These are phyloP conservation scores for Gynochthodes officinalis DNA, from an alignment of 257 asterid species.

Conservation along the genomic window DNA sequence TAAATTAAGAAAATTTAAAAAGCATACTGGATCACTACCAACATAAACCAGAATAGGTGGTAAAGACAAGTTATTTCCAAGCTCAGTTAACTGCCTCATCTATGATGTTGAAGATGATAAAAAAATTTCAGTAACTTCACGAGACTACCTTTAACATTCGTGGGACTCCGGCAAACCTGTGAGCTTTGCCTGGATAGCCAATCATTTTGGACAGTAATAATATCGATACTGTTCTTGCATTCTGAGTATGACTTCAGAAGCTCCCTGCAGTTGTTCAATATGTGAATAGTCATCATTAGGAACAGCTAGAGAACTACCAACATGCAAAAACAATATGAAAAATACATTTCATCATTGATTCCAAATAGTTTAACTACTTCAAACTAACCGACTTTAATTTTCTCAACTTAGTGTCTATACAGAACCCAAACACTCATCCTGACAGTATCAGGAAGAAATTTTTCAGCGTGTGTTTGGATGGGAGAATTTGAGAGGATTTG, in stretches of 20 bases:
- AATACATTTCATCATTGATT: neutral
- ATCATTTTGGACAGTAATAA: conserved; percentile 65
- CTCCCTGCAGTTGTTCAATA: conserved; percentile 44
- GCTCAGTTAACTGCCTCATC: neutral
- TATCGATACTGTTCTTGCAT: conserved; percentile 66
- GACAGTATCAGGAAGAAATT: neutral
- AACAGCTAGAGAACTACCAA: conserved; percentile 2
- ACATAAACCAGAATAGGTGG: neutral
- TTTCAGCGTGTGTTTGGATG: neutral
- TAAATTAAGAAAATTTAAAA: neutral
- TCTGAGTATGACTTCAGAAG: conserved; percentile 79
- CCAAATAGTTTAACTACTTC: neutral
- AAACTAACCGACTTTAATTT: neutral
- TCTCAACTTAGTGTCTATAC: neutral
- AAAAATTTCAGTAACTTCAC: neutral
- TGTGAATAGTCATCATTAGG: conserved; percentile 11
- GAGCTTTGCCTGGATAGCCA: conserved; percentile 80
- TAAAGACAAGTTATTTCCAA: neutral
- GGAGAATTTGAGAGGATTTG: neutral
- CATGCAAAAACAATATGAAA: neutral
- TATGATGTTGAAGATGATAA: no score
- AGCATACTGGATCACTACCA: neutral
- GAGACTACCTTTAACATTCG: conserved; percentile 40
- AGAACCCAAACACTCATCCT: neutral
- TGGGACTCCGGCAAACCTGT: conserved; percentile 23